Conservation (phyloP, 345 rosid species). For the Dipteronia dyeriana region DNA sequence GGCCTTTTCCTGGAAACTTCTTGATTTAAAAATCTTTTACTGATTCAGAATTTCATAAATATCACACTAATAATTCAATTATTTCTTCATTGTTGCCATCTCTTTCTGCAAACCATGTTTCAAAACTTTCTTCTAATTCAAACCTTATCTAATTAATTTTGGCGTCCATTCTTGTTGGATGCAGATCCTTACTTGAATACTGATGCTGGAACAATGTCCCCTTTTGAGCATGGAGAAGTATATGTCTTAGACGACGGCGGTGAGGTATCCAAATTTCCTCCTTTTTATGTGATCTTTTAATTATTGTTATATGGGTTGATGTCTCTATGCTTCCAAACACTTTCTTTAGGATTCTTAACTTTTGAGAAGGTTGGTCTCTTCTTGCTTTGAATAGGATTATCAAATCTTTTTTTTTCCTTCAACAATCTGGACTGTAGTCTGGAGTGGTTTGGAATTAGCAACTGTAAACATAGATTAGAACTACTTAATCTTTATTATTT, state of each 20-base stretch:
- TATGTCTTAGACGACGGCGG: conserved; percentile 97
- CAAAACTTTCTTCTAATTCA: background rate
- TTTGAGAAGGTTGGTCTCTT: background rate
- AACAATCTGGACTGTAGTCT: background rate
- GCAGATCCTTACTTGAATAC: conserved; percentile 93
- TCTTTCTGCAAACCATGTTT: background rate
- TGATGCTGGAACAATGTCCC: conserved; percentile 99
- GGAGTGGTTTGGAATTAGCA: background rate
- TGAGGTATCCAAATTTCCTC: conserved; percentile 55
- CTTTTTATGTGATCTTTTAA: background rate
- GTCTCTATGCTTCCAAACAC: background rate
- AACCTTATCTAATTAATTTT: conserved; percentile 19
- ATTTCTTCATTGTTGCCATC: background rate
- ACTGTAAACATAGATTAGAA: background rate
- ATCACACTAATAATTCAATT: background rate
- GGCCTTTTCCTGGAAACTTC: background rate
- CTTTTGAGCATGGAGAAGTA: conserved; percentile 97
- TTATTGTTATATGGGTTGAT: background rate
- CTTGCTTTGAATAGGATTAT: background rate
- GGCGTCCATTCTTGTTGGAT: conserved; percentile 16
- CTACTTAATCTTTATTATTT: background rate
- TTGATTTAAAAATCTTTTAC: too few species aligned
- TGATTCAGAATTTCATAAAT: too few species aligned
- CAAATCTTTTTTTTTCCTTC: too few species aligned
- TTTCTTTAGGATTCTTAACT: background rate